A percentile compares a stretch with the other conserved stretches of the same genome.
Evolutionary conservation across 1,139 yeast genomes (phyloP).

Genomic region (Geotrichum candidum): DNA sequence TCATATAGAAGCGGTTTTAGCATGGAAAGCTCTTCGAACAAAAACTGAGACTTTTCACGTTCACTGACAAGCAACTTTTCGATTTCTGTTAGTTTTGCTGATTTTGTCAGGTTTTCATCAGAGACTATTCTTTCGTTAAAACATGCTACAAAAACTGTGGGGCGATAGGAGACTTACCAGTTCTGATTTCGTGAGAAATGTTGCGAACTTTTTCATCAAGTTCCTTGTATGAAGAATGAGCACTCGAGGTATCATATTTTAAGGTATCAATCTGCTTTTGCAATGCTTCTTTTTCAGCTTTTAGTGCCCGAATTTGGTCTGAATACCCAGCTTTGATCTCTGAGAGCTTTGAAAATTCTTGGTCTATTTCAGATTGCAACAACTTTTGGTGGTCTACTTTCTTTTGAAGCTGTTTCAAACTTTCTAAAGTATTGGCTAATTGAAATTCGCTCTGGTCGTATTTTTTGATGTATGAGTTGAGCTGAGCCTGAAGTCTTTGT

Average conservation of each 20-base stretch:
- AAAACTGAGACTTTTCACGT: neutral
- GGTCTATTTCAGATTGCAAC: conserved; percentile 7
- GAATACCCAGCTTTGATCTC: conserved; percentile 1
- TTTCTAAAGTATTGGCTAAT: neutral
- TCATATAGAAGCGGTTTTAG: conserved; percentile 9
- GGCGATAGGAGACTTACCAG: conserved; percentile 2
- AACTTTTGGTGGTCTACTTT: neutral
- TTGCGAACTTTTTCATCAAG: neutral
- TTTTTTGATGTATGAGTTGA: conserved; percentile 4
- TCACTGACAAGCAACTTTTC: conserved; percentile 1
- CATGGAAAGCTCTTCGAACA: conserved; percentile 5
- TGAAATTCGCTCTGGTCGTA: conserved; percentile 8
- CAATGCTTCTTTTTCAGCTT: neutral
- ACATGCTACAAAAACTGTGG: neutral
- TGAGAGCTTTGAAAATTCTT: conserved; percentile 6
- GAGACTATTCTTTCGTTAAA: conserved; percentile 2
- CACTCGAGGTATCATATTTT: neutral
- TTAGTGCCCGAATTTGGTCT: neutral
- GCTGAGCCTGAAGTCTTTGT: conserved; percentile 11
- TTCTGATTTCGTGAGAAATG: neutral
- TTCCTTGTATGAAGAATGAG: neutral
- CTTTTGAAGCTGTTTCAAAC: conserved; percentile 3
- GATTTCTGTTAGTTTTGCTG: neutral
- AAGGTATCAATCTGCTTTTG: neutral
- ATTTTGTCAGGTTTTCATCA: conserved; percentile 1